phyloP scores from a whole-genome alignment of 129 eudicot species.

The Ambrosia artemisiifolia region DNA sequence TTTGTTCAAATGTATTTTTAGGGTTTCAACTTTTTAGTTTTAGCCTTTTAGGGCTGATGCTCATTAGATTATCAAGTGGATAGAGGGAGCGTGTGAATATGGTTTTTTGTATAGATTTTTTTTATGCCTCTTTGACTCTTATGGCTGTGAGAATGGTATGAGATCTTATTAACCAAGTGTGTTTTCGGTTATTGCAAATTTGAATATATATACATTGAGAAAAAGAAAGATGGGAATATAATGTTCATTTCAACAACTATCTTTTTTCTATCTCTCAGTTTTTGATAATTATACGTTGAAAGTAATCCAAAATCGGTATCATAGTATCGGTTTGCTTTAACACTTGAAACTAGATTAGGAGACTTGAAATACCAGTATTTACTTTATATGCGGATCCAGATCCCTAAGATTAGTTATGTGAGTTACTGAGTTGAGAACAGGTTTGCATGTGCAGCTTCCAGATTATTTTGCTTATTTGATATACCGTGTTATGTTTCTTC shows the following conservation, averaged over 20 bases:
- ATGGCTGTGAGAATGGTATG: neutral
- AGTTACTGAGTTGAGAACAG: neutral
- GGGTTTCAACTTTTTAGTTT: too few species aligned
- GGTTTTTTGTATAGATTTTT: neutral
- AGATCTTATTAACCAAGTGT: neutral
- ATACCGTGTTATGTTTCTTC: neutral
- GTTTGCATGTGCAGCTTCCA: neutral
- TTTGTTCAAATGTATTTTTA: too few species aligned
- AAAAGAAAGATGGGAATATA: too few species aligned
- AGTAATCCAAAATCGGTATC: neutral
- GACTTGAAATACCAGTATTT: neutral
- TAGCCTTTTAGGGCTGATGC: conserved; percentile 23
- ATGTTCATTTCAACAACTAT: neutral
- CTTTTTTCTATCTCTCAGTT: neutral
- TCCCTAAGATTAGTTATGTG: neutral
- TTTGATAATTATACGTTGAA: neutral
- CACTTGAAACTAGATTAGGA: neutral
- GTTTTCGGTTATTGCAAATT: neutral
- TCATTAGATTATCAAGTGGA: conserved; percentile 1
- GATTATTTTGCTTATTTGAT: neutral
- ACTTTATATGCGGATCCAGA: neutral
- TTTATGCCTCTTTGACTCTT: neutral
- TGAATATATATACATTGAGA: too few species aligned
- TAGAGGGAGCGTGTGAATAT: neutral
- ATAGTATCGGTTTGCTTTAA: neutral